These are phyloP conservation scores for Lactifluus piperatus DNA, from an alignment of 768 basidiomycete species.

Conservation along the genomic window DNA sequence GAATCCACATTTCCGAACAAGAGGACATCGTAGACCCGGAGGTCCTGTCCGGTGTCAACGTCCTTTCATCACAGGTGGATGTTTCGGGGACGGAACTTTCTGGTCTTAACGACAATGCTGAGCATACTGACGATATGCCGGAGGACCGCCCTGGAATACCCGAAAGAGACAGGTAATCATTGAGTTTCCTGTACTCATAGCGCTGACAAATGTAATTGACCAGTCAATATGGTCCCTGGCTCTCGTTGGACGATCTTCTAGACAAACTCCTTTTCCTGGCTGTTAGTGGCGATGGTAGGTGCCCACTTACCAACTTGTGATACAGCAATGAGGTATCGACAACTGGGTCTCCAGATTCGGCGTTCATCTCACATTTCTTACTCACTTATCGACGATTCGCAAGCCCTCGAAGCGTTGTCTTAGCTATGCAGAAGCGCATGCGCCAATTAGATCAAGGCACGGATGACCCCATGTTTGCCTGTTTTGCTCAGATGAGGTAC, in stretches of 20 bases:
- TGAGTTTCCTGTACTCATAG: background rate
- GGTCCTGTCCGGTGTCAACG: background rate
- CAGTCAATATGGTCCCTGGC: conserved; percentile 58
- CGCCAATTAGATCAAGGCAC: conserved; percentile 62
- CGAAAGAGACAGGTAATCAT: conserved; percentile 41
- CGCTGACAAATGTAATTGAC: conserved; percentile 21
- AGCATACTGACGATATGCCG: conserved; percentile 9
- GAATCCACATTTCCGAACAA: conserved; percentile 20
- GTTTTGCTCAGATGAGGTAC: conserved; percentile 83
- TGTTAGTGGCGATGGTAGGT: conserved; percentile 74
- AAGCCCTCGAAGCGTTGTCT: conserved; percentile 66
- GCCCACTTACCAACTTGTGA: background rate
- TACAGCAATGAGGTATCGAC: conserved; percentile 1
- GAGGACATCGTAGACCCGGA: conserved; percentile 13
- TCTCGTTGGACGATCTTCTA: conserved; percentile 67
- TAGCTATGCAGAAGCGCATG: conserved; percentile 85
- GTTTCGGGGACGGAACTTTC: conserved; percentile 1
- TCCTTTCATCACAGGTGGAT: conserved; percentile 1
- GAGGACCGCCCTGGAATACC: conserved; percentile 11
- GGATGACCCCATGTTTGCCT: conserved; percentile 78
- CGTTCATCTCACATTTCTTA: conserved; percentile 71
- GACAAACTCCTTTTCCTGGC: conserved; percentile 77
- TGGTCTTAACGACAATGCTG: conserved; percentile 6
- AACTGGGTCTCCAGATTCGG: conserved; percentile 45
- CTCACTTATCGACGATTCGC: conserved; percentile 80